A percentile compares a stretch with the other conserved stretches of the same genome.
These are phyloP conservation scores for Didymella pomorum DNA, from an alignment of 2,329 filamentous ascomycete genomes.

Conservation along the genomic window DNA sequence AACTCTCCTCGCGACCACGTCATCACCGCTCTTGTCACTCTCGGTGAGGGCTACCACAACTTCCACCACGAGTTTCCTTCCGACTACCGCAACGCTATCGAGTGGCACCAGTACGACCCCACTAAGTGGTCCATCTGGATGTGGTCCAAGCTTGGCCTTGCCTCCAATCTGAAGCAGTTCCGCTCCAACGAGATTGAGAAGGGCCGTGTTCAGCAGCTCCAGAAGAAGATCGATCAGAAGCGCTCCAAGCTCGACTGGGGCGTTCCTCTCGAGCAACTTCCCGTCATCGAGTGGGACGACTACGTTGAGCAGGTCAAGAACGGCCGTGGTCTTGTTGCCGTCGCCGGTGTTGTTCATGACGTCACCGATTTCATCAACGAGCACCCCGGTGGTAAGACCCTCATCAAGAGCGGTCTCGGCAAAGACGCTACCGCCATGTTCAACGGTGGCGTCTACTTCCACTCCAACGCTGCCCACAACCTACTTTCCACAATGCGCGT, in stretches of 20 bases:
- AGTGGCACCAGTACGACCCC: conserved; percentile 55
- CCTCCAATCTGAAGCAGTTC: conserved; percentile 56
- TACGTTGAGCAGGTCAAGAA: conserved; percentile 54
- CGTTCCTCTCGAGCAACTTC: conserved; percentile 54
- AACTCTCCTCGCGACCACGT: conserved; percentile 55
- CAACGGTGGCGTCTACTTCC: conserved; percentile 55
- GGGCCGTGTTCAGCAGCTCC: conserved; percentile 54
- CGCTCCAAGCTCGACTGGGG: conserved; percentile 55
- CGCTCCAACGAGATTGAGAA: conserved; percentile 56
- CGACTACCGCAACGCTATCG: conserved; percentile 55
- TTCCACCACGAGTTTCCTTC: conserved; percentile 57
- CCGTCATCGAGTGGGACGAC: conserved; percentile 56
- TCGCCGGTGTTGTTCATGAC: conserved; percentile 55
- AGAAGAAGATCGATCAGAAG: conserved; percentile 58
- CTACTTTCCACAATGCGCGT: conserved; percentile 55
- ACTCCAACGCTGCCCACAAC: conserved; percentile 55
- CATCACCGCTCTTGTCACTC: conserved; percentile 54
- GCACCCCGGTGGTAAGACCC: conserved; percentile 54
- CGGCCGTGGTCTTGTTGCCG: conserved; percentile 52
- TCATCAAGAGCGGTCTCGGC: conserved; percentile 53
- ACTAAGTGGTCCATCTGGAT: conserved; percentile 57
- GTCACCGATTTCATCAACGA: conserved; percentile 54
- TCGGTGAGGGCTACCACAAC: conserved; percentile 57
- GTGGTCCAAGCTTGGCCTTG: conserved; percentile 54
- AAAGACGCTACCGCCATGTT: conserved; percentile 56